A percentile compares a stretch with the other conserved stretches of the same genome.
Evolutionary conservation across 257 asterid genomes (phyloP).

Genomic region (Orobanche coerulescens): DNA sequence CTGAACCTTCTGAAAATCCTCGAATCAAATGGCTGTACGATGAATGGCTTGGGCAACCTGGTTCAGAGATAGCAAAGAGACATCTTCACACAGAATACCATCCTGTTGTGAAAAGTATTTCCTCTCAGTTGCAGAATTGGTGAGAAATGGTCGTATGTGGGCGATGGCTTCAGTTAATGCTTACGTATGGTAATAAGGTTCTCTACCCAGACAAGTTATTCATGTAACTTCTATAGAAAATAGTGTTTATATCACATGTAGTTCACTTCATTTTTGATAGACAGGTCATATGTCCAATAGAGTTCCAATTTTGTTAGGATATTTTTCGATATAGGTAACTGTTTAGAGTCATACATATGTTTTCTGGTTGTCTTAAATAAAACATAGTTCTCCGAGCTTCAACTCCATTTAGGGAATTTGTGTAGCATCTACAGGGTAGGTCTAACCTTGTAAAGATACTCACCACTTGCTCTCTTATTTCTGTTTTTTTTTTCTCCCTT

Average conservation of each 20-base stretch:
- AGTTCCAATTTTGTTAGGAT: constrained; percentile 41
- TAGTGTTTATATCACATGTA: constrained; percentile 5
- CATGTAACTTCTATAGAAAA: neutral
- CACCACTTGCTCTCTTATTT: neutral
- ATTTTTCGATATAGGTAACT: constrained; percentile 8
- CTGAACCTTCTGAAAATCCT: constrained; percentile 65
- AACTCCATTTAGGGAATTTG: neutral
- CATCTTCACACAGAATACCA: constrained; percentile 77
- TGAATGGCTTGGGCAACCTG: constrained; percentile 85
- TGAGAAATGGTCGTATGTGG: constrained; percentile 27
- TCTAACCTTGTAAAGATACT: neutral
- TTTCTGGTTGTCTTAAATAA: neutral
- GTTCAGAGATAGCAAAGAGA: constrained; percentile 75
- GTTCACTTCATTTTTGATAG: constrained; percentile 14
- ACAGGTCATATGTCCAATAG: constrained; percentile 22
- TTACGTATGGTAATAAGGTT: constrained; percentile 13
- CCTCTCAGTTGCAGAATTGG: constrained; percentile 93
- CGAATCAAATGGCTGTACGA: constrained; percentile 41
- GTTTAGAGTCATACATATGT: constrained; percentile 3
- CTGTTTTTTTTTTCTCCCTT: too few species aligned
- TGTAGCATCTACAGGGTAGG: neutral
- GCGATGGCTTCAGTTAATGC: neutral
- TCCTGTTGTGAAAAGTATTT: constrained; percentile 62
- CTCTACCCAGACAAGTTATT: neutral
- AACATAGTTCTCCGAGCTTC: neutral